Evolutionary conservation across 2,329 filamentous ascomycete genomes (phyloP).

Genomic region (Sclerotinia spermophila): DNA sequence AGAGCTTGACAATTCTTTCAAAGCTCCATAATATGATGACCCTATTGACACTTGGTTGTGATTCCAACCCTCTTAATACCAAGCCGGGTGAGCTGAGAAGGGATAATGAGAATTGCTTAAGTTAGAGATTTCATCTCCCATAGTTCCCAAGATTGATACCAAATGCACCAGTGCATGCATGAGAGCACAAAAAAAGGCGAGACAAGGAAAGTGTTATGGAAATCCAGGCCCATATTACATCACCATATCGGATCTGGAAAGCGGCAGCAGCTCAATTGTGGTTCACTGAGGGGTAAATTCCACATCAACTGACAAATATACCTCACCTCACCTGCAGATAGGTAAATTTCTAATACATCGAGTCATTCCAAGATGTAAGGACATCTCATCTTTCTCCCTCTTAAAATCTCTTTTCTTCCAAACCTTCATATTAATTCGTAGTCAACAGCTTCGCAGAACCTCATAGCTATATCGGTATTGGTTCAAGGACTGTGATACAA

Average conservation of each 20-base stretch:
- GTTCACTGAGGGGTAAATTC: neutral
- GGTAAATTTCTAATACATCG: neutral
- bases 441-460: neutral
- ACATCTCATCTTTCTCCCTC: neutral
- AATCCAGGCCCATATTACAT: neutral
- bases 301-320: neutral
- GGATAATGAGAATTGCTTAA: neutral
- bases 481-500: neutral
- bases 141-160: neutral
- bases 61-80: neutral
- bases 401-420: neutral
- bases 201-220: neutral
- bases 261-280: neutral
- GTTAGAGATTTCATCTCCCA: neutral
- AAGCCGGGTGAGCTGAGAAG: neutral
- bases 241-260: neutral
- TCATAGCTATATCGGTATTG: neutral
- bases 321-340: neutral
- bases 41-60: neutral
- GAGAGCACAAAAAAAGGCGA: neutral
- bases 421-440: neutral
- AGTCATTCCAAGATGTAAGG: neutral
- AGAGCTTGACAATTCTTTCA: neutral
- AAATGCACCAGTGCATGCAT: neutral
- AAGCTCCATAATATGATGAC: neutral